Evolutionary conservation across 2,329 filamentous ascomycete species (phyloP).

Genomic region (Parafenestella ontariensis): DNA sequence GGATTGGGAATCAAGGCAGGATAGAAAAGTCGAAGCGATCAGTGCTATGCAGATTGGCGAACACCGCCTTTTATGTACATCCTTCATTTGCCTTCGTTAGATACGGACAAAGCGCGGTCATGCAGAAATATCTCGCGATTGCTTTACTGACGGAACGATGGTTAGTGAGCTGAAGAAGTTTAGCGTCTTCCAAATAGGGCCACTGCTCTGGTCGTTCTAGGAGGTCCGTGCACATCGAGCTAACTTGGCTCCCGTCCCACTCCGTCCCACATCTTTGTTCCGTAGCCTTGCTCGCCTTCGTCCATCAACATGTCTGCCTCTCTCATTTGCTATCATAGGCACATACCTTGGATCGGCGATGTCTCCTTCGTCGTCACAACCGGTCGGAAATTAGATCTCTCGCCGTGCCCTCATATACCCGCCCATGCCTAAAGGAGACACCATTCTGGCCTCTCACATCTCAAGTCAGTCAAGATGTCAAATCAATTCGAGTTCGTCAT

Average conservation of each 20-base stretch:
- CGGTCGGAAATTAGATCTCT: not conserved
- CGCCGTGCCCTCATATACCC: not conserved
- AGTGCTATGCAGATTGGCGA: not conserved
- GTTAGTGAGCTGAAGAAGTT: not conserved
- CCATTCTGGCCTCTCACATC: not conserved
- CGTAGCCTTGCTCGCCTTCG: not conserved
- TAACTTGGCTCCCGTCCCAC: not conserved
- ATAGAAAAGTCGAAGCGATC: not conserved
- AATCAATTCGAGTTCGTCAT: constrained; percentile 14
- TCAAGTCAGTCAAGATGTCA: not conserved
- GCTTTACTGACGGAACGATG: not conserved
- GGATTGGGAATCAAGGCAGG: not conserved
- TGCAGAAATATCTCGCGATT: not conserved
- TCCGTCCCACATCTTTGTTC: not conserved
- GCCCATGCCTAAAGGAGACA: not conserved
- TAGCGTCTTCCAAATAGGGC: not conserved
- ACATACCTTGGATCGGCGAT: not conserved
- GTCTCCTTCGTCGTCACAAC: not conserved
- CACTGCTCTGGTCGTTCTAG: not conserved
- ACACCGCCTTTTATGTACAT: not conserved
- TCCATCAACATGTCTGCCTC: not conserved
- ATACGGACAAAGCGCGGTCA: too few relatives aligned
- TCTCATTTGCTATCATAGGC: not conserved
- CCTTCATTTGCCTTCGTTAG: too few relatives aligned
- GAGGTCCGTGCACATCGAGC: not conserved